These are phyloP conservation scores for Alternaria sp. DNA, from an alignment of 2,329 filamentous ascomycete genomes.

Conservation along the genomic window DNA sequence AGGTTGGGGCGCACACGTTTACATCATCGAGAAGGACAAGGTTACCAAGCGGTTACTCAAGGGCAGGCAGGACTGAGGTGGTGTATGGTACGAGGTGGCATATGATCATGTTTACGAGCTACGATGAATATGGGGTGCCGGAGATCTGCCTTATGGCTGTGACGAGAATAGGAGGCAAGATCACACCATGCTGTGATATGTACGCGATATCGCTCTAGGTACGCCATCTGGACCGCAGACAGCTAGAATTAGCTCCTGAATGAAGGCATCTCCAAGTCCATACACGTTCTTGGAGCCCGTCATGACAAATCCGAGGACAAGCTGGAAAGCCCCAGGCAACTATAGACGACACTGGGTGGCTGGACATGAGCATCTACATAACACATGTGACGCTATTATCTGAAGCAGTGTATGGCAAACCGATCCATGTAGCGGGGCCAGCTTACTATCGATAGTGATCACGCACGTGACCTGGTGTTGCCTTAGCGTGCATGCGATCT, in stretches of 20 bases:
- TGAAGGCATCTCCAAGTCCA: slow-evolving; percentile 28
- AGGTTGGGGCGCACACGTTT: slow-evolving; percentile 98
- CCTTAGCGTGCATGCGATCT: slow-evolving; percentile 20
- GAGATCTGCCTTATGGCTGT: slow-evolving; percentile 14
- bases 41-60: slow-evolving; percentile 98
- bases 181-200: not conserved
- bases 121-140: slow-evolving; percentile 14
- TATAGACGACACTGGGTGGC: not conserved
- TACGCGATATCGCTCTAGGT: not conserved
- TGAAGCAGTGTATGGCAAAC: not conserved
- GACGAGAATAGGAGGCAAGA: slow-evolving; percentile 18
- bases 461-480: slow-evolving; percentile 29
- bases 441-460: slow-evolving; percentile 9
- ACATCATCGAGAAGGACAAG: slow-evolving; percentile 99
- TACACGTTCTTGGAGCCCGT: not conserved
- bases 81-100: slow-evolving; percentile 19
- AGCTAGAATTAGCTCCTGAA: slow-evolving; percentile 5
- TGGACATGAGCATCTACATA: not conserved
- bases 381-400: not conserved
- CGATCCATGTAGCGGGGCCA: not conserved
- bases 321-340: not conserved
- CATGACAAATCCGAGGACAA: not conserved
- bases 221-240: not conserved
- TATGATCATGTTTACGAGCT: slow-evolving; percentile 23
- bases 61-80: slow-evolving; percentile 81